Evolutionary conservation across 345 rosid species (phyloP), one percentile per base, ranked within the genome.

Genomic region (Gossypium thurberi): DNA sequence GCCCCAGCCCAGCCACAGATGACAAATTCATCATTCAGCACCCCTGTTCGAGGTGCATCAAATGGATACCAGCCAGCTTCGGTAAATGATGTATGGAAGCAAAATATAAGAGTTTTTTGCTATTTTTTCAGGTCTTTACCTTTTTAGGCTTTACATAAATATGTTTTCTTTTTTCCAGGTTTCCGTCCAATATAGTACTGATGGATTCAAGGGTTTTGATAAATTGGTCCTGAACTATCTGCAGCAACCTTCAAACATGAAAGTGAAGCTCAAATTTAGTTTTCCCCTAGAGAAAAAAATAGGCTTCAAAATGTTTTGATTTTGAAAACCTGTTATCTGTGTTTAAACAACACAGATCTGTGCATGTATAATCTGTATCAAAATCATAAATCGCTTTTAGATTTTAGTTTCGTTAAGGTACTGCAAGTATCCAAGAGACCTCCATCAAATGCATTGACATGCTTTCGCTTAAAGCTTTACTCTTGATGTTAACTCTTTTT

Each of bases 211-310:
- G 84, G 82, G 86, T 81, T 78, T 81, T 50, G 98, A 92, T 82
- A 93, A 90, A 67, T 74, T 86, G 87, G 87, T 94, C 78, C 80
- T 92, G 53, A 91, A 89, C 75, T 89, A 80, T 80, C 89, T 92
- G 69, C 93, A 84, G 84, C 93, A 89, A 71, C 88, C 88, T 48
- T 75, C 90, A 67, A 83, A 82, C 89, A 83, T 80, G 97, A 89
- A 76, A 89, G 98, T 63, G 28, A 58, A 40, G 40, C 76, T 26
- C 12, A 70, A 57, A 63, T 53, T 67, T 6, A 20, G 69, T 42
- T 64, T 58, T 21, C 63, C 12, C 5, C 21, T 33, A 12, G 12
- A 48, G 50, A 56, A 51, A 10, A 47, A 66, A 47, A 4, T 23
- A 20, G 25, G 55, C 20, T 74, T 42, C 42, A 26, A 5, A 56